These are phyloP conservation scores for Drechslerella stenobrocha DNA, from an alignment of 2,329 filamentous ascomycete genomes.

Conservation along the genomic window DNA sequence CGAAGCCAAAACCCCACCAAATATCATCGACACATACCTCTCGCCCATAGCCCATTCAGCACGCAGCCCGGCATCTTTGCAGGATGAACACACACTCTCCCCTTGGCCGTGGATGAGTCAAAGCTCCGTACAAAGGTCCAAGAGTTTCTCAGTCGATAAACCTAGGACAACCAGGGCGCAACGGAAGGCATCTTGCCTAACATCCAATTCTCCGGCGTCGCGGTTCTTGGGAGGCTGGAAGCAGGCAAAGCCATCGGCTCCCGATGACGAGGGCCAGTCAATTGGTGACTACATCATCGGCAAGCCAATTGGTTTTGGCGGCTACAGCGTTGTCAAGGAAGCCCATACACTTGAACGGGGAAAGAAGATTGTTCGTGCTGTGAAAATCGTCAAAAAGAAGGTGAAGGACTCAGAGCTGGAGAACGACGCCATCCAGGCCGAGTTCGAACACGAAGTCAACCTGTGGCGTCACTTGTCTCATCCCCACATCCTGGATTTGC, in stretches of 20 bases:
- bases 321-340: conserved; percentile 70
- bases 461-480: conserved; percentile 69
- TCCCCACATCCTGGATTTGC: conserved; percentile 65
- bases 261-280: conserved; percentile 69
- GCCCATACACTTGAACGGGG: conserved; percentile 65
- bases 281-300: conserved; percentile 70
- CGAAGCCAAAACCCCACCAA: conserved; percentile 45
- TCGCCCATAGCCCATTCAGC: conserved; percentile 18
- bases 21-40: conserved; percentile 34
- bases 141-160: conserved; percentile 47
- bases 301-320: conserved; percentile 67
- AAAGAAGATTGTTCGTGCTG: conserved; percentile 63
- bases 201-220: conserved; percentile 36
- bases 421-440: conserved; percentile 68
- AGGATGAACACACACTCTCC: conserved; percentile 29
- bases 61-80: conserved; percentile 36
- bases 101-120: conserved; percentile 41
- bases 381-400: conserved; percentile 69
- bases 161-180: conserved; percentile 44
- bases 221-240: conserved; percentile 46
- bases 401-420: conserved; percentile 63
- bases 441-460: conserved; percentile 70
- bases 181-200: conserved; percentile 33
- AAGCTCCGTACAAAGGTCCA: conserved; percentile 34
- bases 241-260: conserved; percentile 55